These are phyloP conservation scores for Ogataea allantospora DNA, from an alignment of 805 yeast genomes.

Conservation along the genomic window DNA sequence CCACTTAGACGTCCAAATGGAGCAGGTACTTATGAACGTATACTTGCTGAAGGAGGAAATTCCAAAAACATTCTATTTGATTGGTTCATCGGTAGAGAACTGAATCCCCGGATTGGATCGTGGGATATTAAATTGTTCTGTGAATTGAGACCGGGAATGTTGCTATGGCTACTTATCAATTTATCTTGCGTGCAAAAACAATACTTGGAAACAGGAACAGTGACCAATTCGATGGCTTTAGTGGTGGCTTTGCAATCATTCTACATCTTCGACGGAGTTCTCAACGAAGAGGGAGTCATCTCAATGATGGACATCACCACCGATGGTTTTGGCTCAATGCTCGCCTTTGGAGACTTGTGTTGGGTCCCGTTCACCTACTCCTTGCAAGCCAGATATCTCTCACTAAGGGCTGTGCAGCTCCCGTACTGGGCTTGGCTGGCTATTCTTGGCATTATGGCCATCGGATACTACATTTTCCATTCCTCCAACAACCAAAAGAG, in stretches of 20 bases:
- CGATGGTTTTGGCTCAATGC: slow-evolving; percentile 97
- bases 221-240: slow-evolving; percentile 70
- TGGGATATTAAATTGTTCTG: slow-evolving; percentile 90
- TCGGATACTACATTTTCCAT: slow-evolving; percentile 81
- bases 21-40: slow-evolving; percentile 55
- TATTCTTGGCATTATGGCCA: slow-evolving; percentile 44
- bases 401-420: slow-evolving; percentile 58
- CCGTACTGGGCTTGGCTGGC: slow-evolving; percentile 39
- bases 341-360: slow-evolving; percentile 89
- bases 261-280: slow-evolving; percentile 87
- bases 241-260: slow-evolving; percentile 70
- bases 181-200: slow-evolving; percentile 80
- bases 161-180: slow-evolving; percentile 80
- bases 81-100: slow-evolving; percentile 96
- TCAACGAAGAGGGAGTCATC: slow-evolving; percentile 84
- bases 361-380: slow-evolving; percentile 91
- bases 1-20: slow-evolving; percentile 55
- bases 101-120: slow-evolving; percentile 83
- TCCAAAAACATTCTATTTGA: slow-evolving; percentile 73
- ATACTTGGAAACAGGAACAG: slow-evolving; percentile 54
- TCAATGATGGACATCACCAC: slow-evolving; percentile 96
- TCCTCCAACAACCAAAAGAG: slow-evolving; percentile 83
- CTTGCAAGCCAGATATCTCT: slow-evolving; percentile 78
- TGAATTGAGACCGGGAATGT: slow-evolving; percentile 92
- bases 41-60: slow-evolving; percentile 86